Base-by-base conservation (phyloP, 768 basidiomycete genomes). In the Boletellus emodensis region DNA sequence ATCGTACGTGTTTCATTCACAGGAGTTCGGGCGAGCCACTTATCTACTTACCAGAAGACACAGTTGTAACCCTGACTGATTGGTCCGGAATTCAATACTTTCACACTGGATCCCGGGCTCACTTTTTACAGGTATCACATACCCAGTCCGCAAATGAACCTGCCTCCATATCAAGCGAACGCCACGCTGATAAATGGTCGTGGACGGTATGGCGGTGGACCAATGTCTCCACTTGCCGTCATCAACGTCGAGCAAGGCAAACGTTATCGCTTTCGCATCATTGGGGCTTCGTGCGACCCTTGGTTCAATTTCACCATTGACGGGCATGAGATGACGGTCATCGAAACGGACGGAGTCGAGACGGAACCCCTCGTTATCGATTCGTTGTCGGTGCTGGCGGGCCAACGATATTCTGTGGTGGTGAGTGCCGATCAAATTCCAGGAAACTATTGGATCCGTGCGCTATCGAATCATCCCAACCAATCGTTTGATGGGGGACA, bases 371-470 rank as follows among this genome's bases (percentile, higher is more conserved):
- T 75, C 30, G 61, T 59, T 8, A 75, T 75, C 3, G 73, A 75
- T 44, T 65, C 67, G 7, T 59, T 72, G 28, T 43, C 33, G 13
- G 35, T 58, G 17, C 17, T 52, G 50, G 64, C 69, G 38, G 69
- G 62, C n/a, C 73, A 74, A 40, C 67, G 68, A 8, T 71, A 74
- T 54, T 75, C 73, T 7, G 61, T 72, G 38, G 65, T 79, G 6
- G 56, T 78, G 20, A 66, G 58, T 22, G 74, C 77, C 11, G 66
- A 77, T 48, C 71, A 78, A 44, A 58, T 67, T 2, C 55, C 74
- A 26, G 67, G 61, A 14, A 82, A 80, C 61, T 82, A 80, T 61
- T 83, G 77, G 77, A 69, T 80, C 22, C 73, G 75, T 12, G 71
- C 77, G 0, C 64, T 35, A 65, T 72, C 20, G 49, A 68, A 45